Conservation (phyloP, 1,284 basidiomycete species). For the Lignosus rhinocerotis region DNA sequence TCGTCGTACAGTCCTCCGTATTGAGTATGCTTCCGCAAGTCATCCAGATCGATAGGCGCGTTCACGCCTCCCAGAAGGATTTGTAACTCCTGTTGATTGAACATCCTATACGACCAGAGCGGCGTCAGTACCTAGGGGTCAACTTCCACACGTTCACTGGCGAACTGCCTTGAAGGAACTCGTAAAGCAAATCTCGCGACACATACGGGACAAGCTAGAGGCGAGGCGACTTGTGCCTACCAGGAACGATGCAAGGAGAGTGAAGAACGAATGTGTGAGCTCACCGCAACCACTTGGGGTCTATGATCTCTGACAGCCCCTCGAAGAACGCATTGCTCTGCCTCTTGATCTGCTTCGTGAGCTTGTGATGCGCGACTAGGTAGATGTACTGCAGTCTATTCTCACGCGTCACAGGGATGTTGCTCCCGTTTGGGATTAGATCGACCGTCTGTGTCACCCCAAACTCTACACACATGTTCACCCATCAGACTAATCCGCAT, state of each 20-base stretch:
- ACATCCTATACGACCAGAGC: slow-evolving; percentile 64
- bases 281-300: slow-evolving; percentile 84
- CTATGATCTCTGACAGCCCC: slow-evolving; percentile 86
- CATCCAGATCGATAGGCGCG: slow-evolving; percentile 79
- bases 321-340: slow-evolving; percentile 88
- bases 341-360: slow-evolving; percentile 85
- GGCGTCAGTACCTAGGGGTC: not conserved
- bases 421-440: slow-evolving; percentile 82
- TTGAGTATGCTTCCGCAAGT: slow-evolving; percentile 72
- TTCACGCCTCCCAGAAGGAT: slow-evolving; percentile 85
- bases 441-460: slow-evolving; percentile 80
- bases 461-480: slow-evolving; percentile 61
- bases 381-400: slow-evolving; percentile 93
- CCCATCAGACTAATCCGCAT: not conserved
- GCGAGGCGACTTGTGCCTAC: no score
- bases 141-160: not conserved
- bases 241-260: not conserved
- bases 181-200: no score
- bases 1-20: slow-evolving; percentile 80
- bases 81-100: slow-evolving; percentile 91
- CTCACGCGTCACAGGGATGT: slow-evolving; percentile 86
- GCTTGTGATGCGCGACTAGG: slow-evolving; percentile 85
- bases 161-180: no score
- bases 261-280: slow-evolving; percentile 23
- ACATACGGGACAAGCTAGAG: no score